These are phyloP conservation scores for Astrocystis sublimbata DNA, from an alignment of 495 filamentous ascomycete species.

Conservation along the genomic window DNA sequence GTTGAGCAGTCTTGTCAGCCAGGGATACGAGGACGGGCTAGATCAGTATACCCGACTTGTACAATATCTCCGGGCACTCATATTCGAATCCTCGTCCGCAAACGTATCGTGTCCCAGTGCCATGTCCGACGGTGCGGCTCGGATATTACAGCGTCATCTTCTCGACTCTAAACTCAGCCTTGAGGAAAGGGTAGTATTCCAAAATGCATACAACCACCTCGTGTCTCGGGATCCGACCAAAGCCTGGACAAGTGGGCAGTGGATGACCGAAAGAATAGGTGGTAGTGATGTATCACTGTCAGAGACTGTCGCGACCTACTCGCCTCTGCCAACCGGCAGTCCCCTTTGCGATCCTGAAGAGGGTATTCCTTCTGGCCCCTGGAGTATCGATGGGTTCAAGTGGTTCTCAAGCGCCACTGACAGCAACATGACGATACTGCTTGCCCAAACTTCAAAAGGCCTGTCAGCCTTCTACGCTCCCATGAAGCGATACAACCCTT, in stretches of 20 bases:
- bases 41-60: conserved; percentile 52
- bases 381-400: conserved; percentile 64
- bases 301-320: conserved; percentile 58
- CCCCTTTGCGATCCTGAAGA: conserved; percentile 10
- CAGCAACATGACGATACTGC: conserved; percentile 61
- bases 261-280: conserved; percentile 82
- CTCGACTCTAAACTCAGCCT: conserved; percentile 21
- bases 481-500: conserved; percentile 39
- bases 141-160: conserved; percentile 53
- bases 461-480: conserved; percentile 66
- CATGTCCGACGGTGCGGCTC: conserved; percentile 68
- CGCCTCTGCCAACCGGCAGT: conserved; percentile 1
- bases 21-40: conserved; percentile 52
- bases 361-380: conserved; percentile 29
- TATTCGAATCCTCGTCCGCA: conserved; percentile 60
- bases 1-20: conserved; percentile 46
- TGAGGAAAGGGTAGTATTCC: conserved; percentile 42
- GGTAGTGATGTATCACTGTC: conserved; percentile 73
- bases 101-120: conserved; percentile 53
- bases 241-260: conserved; percentile 79
- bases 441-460: conserved; percentile 55
- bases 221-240: conserved; percentile 56
- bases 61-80: conserved; percentile 54
- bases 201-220: conserved; percentile 48
- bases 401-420: conserved; percentile 74